These are phyloP conservation scores for Uronychia setigera DNA, from an alignment of 73 alveolate species.

Conservation along the genomic window DNA sequence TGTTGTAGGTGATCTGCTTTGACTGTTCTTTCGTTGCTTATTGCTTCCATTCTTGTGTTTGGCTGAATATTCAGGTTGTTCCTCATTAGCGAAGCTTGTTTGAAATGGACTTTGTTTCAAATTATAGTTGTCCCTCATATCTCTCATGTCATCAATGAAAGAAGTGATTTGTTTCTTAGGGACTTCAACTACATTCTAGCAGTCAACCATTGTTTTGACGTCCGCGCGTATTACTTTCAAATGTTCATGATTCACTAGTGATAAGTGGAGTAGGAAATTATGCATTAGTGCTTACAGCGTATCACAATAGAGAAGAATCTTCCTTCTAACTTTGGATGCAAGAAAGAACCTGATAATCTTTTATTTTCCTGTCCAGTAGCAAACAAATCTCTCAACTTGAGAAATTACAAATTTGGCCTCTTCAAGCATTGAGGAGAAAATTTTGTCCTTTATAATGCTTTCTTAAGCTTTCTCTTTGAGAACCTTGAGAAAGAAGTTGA, in stretches of 20 bases:
- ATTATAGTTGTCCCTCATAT: background rate
- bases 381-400: background rate
- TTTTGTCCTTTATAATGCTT: background rate
- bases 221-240: background rate
- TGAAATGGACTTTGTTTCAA: background rate
- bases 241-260: background rate
- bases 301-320: constrained; percentile 6
- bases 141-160: constrained; percentile 4
- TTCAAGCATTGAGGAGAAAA: background rate
- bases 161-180: background rate
- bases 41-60: too few species aligned
- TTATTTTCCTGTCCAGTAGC: background rate
- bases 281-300: background rate
- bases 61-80: too few species aligned
- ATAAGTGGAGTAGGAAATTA: constrained; percentile 2
- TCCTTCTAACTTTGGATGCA: background rate
- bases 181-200: background rate
- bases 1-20: too few species aligned
- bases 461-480: background rate
- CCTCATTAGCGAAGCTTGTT: too few species aligned
- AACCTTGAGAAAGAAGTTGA: background rate
- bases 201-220: background rate
- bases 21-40: too few species aligned
- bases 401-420: background rate
- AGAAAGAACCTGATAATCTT: background rate